These are phyloP conservation scores for Xylariaceae sp. DNA, from an alignment of 2,329 filamentous ascomycete species.

Conservation along the genomic window DNA sequence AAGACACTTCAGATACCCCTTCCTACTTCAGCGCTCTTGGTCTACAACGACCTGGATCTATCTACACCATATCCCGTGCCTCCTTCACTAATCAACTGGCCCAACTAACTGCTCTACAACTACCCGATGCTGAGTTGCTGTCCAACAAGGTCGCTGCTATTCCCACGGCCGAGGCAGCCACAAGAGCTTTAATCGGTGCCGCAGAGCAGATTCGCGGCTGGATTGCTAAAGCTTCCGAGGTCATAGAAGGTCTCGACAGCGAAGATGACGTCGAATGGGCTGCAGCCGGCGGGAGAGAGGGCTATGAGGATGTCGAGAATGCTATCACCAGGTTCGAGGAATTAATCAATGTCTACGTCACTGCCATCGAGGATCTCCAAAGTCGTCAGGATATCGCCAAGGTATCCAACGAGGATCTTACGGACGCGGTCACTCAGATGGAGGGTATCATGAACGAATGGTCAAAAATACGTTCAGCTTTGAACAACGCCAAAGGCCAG, in stretches of 20 bases:
- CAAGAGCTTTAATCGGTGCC: slow-evolving; percentile 77
- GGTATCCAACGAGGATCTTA: slow-evolving; percentile 68
- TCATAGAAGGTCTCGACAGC: slow-evolving; percentile 82
- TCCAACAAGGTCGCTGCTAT: slow-evolving; percentile 82
- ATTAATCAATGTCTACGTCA: slow-evolving; percentile 86
- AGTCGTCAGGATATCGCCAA: slow-evolving; percentile 68
- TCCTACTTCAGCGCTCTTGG: slow-evolving; percentile 66
- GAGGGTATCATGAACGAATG: slow-evolving; percentile 81
- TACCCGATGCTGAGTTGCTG: slow-evolving; percentile 80
- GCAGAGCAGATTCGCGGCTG: slow-evolving; percentile 90
- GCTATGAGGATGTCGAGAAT: slow-evolving; percentile 66
- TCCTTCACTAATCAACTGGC: slow-evolving; percentile 93
- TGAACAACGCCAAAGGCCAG: slow-evolving; percentile 79
- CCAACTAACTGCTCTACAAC: slow-evolving; percentile 82
- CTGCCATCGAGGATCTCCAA: slow-evolving; percentile 90
- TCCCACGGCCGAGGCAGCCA: slow-evolving; percentile 77
- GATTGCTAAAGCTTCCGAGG: slow-evolving; percentile 89
- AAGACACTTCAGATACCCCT: slow-evolving; percentile 49
- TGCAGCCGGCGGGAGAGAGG: slow-evolving; percentile 77
- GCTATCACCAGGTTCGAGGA: slow-evolving; percentile 82
- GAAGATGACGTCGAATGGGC: slow-evolving; percentile 99
- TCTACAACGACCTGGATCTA: slow-evolving; percentile 71
- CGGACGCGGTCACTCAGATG: slow-evolving; percentile 79
- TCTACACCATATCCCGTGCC: slow-evolving; percentile 87
- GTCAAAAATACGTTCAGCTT: slow-evolving; percentile 71